These are phyloP conservation scores for Tetracentron sinense DNA, from an alignment of 164 flowering plant genomes.

Conservation along the genomic window DNA sequence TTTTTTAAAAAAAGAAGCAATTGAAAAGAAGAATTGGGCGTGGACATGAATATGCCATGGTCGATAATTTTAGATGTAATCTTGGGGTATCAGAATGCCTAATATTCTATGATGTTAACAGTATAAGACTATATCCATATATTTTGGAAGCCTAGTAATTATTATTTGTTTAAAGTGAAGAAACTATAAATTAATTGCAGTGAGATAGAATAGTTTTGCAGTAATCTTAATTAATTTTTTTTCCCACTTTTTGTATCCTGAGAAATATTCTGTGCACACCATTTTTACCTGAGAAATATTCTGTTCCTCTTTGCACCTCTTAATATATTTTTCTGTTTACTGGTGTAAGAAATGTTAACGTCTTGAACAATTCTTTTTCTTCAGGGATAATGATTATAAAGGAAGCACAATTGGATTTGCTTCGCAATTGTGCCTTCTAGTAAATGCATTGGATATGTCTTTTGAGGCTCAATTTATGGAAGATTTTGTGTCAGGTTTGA, in stretches of 20 bases:
- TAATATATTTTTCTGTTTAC: not conserved
- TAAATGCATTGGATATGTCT: slow-evolving; percentile 65
- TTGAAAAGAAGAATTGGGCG: too few species aligned
- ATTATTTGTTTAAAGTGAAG: too few species aligned
- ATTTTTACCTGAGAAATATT: not conserved
- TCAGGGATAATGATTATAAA: slow-evolving; percentile 31
- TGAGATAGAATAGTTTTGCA: too few species aligned
- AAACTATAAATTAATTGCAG: too few species aligned
- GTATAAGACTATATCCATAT: too few species aligned
- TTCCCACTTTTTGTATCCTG: not conserved
- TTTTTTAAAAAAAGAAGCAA: too few species aligned
- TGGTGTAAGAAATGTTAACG: not conserved
- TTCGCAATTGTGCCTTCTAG: slow-evolving; percentile 68
- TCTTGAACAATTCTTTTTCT: not conserved
- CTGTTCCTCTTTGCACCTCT: not conserved
- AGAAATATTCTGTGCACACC: not conserved
- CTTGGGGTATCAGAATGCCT: too few species aligned
- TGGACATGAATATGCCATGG: too few species aligned
- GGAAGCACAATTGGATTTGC: slow-evolving; percentile 67
- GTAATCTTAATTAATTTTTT: not conserved
- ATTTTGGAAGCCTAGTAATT: too few species aligned
- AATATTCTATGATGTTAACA: too few species aligned
- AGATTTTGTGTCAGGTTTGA: slow-evolving; percentile 87
- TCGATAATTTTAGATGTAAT: too few species aligned
- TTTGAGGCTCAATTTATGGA: slow-evolving; percentile 81